Percentiles rank a stretch among this genome's conserved stretches.
phyloP scores from a whole-genome alignment of 1,284 basidiomycete species.

The Taiwanofungus camphoratus region DNA sequence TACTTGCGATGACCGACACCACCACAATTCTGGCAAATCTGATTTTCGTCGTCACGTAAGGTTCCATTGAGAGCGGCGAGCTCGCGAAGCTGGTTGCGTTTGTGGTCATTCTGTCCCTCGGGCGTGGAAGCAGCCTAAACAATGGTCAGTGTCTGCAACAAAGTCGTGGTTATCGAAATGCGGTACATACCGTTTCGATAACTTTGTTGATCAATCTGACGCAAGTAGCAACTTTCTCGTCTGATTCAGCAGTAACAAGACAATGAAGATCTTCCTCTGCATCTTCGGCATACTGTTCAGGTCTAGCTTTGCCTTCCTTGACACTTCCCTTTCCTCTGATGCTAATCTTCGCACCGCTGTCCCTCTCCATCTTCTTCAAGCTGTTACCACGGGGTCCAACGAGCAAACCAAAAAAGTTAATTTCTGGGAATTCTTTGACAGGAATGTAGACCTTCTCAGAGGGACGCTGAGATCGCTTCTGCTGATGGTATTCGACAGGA shows the following conservation, averaged over 20 bases:
- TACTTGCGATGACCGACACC: slow-evolving; percentile 94
- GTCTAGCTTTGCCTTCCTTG: slow-evolving; percentile 95
- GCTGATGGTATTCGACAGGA: slow-evolving; percentile 93
- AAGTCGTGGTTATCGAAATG: neutral
- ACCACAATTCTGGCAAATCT: slow-evolving; percentile 98
- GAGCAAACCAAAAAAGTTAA: slow-evolving; percentile 98
- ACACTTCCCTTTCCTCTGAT: slow-evolving; percentile 98
- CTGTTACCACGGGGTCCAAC: slow-evolving; percentile 98
- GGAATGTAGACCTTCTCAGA: slow-evolving; percentile 99
- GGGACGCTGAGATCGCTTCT: slow-evolving; percentile 85
- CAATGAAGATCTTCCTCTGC: slow-evolving; percentile 99
- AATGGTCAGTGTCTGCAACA: slow-evolving; percentile 8
- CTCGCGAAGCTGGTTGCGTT: slow-evolving; percentile 97
- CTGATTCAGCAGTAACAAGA: slow-evolving; percentile 89
- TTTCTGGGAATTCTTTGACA: slow-evolving; percentile 99
- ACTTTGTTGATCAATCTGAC: slow-evolving; percentile 96
- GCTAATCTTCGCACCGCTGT: slow-evolving; percentile 97
- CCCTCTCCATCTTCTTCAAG: slow-evolving; percentile 98
- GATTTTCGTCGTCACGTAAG: slow-evolving; percentile 98
- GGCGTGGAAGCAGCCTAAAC: slow-evolving; percentile 92
- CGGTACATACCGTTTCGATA: slow-evolving; percentile 84
- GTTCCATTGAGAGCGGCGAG: slow-evolving; percentile 98
- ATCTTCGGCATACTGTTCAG: slow-evolving; percentile 90
- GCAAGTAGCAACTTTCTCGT: slow-evolving; percentile 88
- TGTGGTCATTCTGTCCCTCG: slow-evolving; percentile 99